phyloP scores from a whole-genome alignment of 352 stramenopile genomes.

The Blastocystis sp. region DNA sequence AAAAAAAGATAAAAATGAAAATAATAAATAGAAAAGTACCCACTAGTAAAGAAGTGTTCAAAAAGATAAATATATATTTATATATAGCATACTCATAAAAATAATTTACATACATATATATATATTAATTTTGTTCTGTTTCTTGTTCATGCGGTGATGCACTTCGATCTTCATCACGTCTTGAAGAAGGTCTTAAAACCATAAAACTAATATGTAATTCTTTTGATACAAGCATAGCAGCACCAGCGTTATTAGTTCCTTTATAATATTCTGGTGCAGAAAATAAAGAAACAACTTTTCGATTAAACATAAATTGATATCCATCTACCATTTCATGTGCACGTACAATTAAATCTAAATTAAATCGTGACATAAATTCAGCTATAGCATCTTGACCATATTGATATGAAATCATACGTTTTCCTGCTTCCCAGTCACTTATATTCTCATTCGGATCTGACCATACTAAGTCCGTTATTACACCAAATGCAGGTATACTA shows the following conservation, averaged over 20 bases:
- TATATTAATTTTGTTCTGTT: too few relatives aligned
- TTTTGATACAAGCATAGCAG: constrained; percentile 21
- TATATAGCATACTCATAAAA: too few relatives aligned
- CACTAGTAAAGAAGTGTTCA: too few relatives aligned
- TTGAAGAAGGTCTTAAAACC: too few relatives aligned
- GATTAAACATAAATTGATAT: constrained; percentile 95
- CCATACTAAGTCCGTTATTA: constrained; percentile 93
- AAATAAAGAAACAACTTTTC: constrained; percentile 97
- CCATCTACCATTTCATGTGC: constrained; percentile 97
- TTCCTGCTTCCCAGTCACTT: constrained; percentile 88
- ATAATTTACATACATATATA: too few relatives aligned
- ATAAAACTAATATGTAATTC: constrained; percentile 22
- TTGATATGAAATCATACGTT: constrained; percentile 87
- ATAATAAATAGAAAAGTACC: too few relatives aligned
- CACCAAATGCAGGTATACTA: constrained; percentile 60
- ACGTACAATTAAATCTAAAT: constrained; percentile 89
- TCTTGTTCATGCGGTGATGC: too few relatives aligned
- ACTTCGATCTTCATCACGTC: too few relatives aligned
- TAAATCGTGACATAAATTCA: constrained; percentile 80
- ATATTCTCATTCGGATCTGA: constrained; percentile 93
- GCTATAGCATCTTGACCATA: constrained; percentile 93
- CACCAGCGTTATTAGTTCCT: constrained; percentile 97
- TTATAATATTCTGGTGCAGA: constrained; percentile 98
- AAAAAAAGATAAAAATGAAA: too few relatives aligned
- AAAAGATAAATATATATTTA: too few relatives aligned